phyloP scores from a whole-genome alignment of 495 filamentous ascomycete species.

The Aspergillus campestris region DNA sequence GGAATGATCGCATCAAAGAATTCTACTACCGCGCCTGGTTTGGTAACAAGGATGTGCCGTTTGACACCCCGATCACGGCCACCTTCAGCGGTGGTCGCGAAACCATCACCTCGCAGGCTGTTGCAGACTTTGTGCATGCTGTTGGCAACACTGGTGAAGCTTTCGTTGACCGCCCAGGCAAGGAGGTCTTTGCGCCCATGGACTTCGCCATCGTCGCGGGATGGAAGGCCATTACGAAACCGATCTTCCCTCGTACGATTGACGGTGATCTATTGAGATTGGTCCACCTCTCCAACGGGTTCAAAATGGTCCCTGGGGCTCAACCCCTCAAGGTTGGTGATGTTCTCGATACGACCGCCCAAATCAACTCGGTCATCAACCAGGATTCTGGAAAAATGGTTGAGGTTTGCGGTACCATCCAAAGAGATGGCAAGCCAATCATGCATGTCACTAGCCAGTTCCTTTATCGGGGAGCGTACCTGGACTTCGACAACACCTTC shows the following conservation, averaged over 20 bases:
- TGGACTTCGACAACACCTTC: conserved; percentile 95
- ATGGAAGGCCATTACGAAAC: conserved; percentile 98
- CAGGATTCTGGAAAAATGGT: conserved; percentile 99
- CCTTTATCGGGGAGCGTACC: conserved; percentile 87
- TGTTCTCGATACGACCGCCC: conserved; percentile 83
- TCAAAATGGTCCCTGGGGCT: conserved; percentile 96
- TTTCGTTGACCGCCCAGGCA: conserved; percentile 94
- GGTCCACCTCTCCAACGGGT: conserved; percentile 91
- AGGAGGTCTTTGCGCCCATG: conserved; percentile 94
- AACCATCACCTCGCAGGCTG: conserved; percentile 79
- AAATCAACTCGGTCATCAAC: conserved; percentile 96
- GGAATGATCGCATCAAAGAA: conserved; percentile 94
- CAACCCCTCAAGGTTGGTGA: conserved; percentile 92
- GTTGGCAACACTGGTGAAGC: conserved; percentile 97
- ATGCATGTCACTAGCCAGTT: conserved; percentile 99
- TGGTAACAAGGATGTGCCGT: conserved; percentile 73
- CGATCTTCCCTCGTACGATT: conserved; percentile 90
- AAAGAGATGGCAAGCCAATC: conserved; percentile 73
- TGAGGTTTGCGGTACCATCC: conserved; percentile 94
- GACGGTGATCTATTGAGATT: conserved; percentile 93
- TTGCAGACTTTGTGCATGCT: conserved; percentile 96
- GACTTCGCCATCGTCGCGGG: conserved; percentile 98
- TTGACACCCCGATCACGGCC: conserved; percentile 73
- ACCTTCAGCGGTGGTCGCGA: conserved; percentile 82
- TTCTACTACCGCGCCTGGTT: conserved; percentile 97